phyloP scores from a whole-genome alignment of 2,329 filamentous ascomycete genomes.

The Seiridium cupressi region DNA sequence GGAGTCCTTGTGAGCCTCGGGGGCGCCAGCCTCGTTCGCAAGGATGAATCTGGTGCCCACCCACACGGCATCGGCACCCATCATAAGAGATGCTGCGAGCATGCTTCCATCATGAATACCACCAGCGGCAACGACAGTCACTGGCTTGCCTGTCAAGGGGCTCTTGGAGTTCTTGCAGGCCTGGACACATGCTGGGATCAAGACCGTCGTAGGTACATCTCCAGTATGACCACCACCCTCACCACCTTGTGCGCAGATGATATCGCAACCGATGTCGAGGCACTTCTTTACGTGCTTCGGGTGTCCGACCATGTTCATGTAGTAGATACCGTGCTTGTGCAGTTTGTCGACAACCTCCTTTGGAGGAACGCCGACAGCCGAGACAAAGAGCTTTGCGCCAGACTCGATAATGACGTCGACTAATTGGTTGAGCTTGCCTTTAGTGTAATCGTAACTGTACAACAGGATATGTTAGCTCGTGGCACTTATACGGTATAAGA shows the following conservation, averaged over 20 bases:
- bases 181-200: constrained; percentile 90
- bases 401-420: constrained; percentile 90
- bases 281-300: constrained; percentile 99
- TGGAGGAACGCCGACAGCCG: constrained; percentile 90
- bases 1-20: constrained; percentile 91
- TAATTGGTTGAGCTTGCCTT: constrained; percentile 92
- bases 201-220: constrained; percentile 84
- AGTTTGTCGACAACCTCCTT: constrained; percentile 86
- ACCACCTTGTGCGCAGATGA: constrained; percentile 97
- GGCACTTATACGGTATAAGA: not conserved
- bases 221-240: constrained; percentile 97
- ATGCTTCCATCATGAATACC: constrained; percentile 92
- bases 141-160: constrained; percentile 80
- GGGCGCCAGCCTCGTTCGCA: constrained; percentile 89
- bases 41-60: constrained; percentile 96
- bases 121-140: constrained; percentile 90
- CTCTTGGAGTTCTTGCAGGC: constrained; percentile 78
- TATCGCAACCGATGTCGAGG: constrained; percentile 85
- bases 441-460: constrained; percentile 95
- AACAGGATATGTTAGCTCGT: constrained; percentile 17
- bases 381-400: constrained; percentile 91
- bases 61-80: constrained; percentile 92
- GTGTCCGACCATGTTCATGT: constrained; percentile 99
- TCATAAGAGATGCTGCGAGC: constrained; percentile 85
- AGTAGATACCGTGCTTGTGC: constrained; percentile 82